phyloP scores from a whole-genome alignment of 2,329 filamentous ascomycete species.

The Rugonectria rugulosa region DNA sequence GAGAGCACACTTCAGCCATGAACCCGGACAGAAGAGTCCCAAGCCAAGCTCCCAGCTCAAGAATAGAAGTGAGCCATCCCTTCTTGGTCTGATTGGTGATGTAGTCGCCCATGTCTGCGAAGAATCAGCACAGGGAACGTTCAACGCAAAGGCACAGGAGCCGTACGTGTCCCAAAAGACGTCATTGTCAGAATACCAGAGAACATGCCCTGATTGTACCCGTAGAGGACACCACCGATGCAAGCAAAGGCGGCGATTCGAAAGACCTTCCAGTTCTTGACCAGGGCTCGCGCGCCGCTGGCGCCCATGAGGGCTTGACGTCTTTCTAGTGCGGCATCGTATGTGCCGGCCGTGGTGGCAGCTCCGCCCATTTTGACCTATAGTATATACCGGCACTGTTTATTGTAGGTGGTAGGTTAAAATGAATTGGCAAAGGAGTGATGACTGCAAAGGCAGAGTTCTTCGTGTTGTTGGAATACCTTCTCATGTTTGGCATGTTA shows the following conservation, averaged over 20 bases:
- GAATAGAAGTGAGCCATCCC: conserved; percentile 70
- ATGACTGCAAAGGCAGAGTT: no score
- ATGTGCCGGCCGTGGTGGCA: conserved; percentile 33
- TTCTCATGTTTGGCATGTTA: neutral
- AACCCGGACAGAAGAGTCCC: conserved; percentile 75
- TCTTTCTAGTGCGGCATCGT: conserved; percentile 60
- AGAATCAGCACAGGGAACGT: neutral
- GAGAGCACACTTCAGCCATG: conserved; percentile 72
- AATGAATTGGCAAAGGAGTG: no score
- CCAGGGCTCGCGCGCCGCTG: conserved; percentile 58
- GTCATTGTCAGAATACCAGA: conserved; percentile 70
- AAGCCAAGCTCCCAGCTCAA: conserved; percentile 81
- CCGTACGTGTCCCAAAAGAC: conserved; percentile 59
- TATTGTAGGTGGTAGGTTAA: neutral
- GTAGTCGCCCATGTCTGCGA: conserved; percentile 63
- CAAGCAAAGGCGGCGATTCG: conserved; percentile 68
- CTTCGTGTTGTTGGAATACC: neutral
- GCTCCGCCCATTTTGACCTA: conserved; percentile 10
- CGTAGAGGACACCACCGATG: conserved; percentile 69
- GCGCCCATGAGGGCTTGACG: conserved; percentile 62
- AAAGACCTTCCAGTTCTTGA: conserved; percentile 68
- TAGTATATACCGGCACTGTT: neutral
- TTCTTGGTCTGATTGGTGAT: conserved; percentile 60
- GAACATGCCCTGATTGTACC: conserved; percentile 73
- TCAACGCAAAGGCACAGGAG: neutral